Conservation (phyloP, 2,329 filamentous ascomycete genomes). For the Chalaropsis thielavioides region DNA sequence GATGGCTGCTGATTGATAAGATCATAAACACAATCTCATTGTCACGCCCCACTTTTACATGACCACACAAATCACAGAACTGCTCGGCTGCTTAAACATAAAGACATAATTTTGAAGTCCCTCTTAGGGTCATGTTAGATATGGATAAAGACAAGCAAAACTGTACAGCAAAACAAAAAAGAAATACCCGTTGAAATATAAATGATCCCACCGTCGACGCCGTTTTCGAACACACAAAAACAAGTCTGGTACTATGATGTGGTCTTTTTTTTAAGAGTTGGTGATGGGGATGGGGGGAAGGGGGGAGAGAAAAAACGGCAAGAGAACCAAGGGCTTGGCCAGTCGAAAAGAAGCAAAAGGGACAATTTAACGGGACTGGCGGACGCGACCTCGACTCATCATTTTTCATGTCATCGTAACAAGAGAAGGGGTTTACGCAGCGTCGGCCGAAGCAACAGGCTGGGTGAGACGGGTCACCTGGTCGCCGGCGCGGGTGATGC, state of each 20-base stretch:
- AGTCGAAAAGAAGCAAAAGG: neutral
- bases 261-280: neutral
- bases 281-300: neutral
- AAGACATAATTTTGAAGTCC: neutral
- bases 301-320: slow-evolving; percentile 6
- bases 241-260: neutral
- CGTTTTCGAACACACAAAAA: slow-evolving; percentile 11
- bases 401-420: neutral
- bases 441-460: slow-evolving; percentile 69
- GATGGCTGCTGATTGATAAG: too few relatives aligned
- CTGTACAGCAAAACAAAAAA: slow-evolving; percentile 3
- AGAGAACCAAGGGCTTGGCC: neutral
- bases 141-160: neutral
- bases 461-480: slow-evolving; percentile 74
- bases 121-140: neutral
- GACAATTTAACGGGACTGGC: neutral
- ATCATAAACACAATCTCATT: too few relatives aligned
- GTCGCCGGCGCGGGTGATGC: slow-evolving; percentile 70
- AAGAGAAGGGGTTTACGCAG: slow-evolving; percentile 40
- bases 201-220: slow-evolving; percentile 10
- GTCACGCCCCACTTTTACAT: too few relatives aligned
- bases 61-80: too few relatives aligned
- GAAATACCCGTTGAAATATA: neutral
- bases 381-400: neutral
- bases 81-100: too few relatives aligned